These are phyloP conservation scores for Colletotrichum magnum DNA, from an alignment of 2,329 filamentous ascomycete species.

Conservation along the genomic window DNA sequence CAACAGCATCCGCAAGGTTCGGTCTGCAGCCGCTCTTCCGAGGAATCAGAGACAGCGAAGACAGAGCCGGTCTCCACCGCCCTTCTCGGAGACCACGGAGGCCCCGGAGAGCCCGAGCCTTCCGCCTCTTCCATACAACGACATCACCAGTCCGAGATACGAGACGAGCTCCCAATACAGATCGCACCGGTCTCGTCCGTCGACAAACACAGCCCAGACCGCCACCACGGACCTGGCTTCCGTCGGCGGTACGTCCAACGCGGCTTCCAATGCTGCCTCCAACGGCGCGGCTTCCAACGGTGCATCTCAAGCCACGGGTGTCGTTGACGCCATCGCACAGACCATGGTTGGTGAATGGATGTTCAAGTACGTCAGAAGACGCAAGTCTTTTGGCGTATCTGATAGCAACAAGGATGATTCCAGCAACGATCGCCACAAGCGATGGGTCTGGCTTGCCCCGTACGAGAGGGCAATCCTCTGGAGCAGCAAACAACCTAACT, in stretches of 20 bases:
- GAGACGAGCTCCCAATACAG: conserved; percentile 56
- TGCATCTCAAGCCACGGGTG: conserved; percentile 77
- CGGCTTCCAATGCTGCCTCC: conserved; percentile 50
- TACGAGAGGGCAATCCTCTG: conserved; percentile 97
- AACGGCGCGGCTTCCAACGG: conserved; percentile 63
- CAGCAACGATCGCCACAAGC: conserved; percentile 87
- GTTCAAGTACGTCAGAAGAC: conserved; percentile 89
- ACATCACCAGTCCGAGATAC: conserved; percentile 73
- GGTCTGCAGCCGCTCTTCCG: conserved; percentile 83
- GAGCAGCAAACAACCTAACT: conserved; percentile 97
- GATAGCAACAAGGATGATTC: conserved; percentile 79
- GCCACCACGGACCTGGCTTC: conserved; percentile 50
- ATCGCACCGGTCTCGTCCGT: conserved; percentile 69
- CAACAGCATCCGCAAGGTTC: conserved; percentile 83
- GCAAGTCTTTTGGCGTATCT: conserved; percentile 89
- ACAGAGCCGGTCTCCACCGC: conserved; percentile 73
- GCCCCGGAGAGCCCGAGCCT: conserved; percentile 78
- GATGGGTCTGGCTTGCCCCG: conserved; percentile 98
- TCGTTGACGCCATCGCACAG: conserved; percentile 96
- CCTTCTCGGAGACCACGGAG: conserved; percentile 77
- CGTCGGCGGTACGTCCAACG: conserved; percentile 51
- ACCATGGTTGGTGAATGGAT: conserved; percentile 99
- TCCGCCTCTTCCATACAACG: conserved; percentile 81
- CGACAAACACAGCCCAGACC: conserved; percentile 72
- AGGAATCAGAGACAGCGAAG: conserved; percentile 65